Evolutionary conservation across 2,329 filamentous ascomycete genomes (phyloP).

Genomic region (Fusarium sp.): DNA sequence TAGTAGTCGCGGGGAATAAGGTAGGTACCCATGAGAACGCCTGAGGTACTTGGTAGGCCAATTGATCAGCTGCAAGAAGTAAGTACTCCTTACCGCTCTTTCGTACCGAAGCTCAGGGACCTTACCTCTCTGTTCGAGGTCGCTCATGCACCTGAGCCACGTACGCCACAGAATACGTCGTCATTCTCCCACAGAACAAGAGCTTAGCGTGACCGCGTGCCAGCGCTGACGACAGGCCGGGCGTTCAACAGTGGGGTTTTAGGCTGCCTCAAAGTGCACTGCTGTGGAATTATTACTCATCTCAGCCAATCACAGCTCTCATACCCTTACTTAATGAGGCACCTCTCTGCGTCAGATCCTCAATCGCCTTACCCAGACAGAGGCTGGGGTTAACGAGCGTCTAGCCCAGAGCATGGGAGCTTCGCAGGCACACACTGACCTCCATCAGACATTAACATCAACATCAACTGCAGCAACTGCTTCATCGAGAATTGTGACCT

Average conservation of each 20-base stretch:
- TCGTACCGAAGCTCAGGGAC: slow-evolving; percentile 9
- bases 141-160: slow-evolving; percentile 32
- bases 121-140: background rate
- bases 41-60: background rate
- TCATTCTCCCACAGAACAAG: slow-evolving; percentile 29
- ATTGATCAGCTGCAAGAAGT: background rate
- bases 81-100: slow-evolving; percentile 12
- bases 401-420: slow-evolving; percentile 18
- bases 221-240: slow-evolving; percentile 30
- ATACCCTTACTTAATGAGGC: slow-evolving; percentile 31
- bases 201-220: slow-evolving; percentile 13
- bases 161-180: slow-evolving; percentile 39
- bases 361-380: slow-evolving; percentile 30
- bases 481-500: slow-evolving; percentile 15
- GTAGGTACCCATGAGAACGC: background rate
- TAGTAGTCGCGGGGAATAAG: slow-evolving; percentile 34
- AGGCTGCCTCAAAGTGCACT: slow-evolving; percentile 18
- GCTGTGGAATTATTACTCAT: slow-evolving; percentile 26
- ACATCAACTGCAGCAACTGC: slow-evolving; percentile 11
- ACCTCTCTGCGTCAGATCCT: slow-evolving; percentile 32
- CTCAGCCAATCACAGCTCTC: slow-evolving; percentile 23
- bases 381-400: slow-evolving; percentile 37
- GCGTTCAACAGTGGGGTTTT: slow-evolving; percentile 10
- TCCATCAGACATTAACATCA: slow-evolving; percentile 32
- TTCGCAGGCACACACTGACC: slow-evolving; percentile 11